Percentiles rank a stretch among this genome's conserved stretches.
These are phyloP conservation scores for Raffaelea ambrosiae DNA, from an alignment of 2,329 filamentous ascomycete species.

Conservation along the genomic window DNA sequence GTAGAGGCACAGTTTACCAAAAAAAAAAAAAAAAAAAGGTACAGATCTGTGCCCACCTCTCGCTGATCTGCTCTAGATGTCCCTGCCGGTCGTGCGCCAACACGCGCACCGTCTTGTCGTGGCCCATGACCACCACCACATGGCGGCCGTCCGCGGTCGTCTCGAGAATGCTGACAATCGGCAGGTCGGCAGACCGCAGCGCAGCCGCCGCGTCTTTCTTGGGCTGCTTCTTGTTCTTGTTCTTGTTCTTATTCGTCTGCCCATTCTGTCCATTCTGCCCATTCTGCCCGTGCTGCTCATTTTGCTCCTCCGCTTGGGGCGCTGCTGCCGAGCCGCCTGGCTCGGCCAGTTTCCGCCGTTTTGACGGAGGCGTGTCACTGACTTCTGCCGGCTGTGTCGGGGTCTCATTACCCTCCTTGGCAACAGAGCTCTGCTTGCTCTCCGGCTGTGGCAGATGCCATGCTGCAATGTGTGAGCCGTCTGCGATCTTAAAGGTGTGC, in stretches of 20 bases:
- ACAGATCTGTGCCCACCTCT: conserved; percentile 59
- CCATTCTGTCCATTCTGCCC: no score
- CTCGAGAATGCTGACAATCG: conserved; percentile 62
- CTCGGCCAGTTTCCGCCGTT: conserved; percentile 17
- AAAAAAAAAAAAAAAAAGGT: conserved; percentile 3
- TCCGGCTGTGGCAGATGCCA: conserved; percentile 44
- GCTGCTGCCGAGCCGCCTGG: conserved; percentile 12
- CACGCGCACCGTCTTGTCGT: conserved; percentile 85
- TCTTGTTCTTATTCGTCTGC: conserved; percentile 19
- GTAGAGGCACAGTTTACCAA: conserved; percentile 1
- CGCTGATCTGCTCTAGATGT: conserved; percentile 57
- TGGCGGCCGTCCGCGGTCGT: conserved; percentile 56
- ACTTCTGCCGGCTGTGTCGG: conserved; percentile 10
- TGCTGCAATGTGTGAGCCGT: conserved; percentile 48
- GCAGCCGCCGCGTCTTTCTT: conserved; percentile 15
- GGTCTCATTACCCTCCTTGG: conserved; percentile 6
- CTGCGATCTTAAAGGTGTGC: conserved; percentile 54
- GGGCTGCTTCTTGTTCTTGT: conserved; percentile 14
- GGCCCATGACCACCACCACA: conserved; percentile 71
- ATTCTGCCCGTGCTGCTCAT: neutral
- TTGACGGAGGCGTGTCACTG: conserved; percentile 24
- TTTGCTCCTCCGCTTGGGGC: no score
- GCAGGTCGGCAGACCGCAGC: conserved; percentile 32
- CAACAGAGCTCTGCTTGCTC: no score
- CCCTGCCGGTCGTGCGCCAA: conserved; percentile 60